Conservation (phyloP, 106 monocot species). For the Amphibolis antarctica region DNA sequence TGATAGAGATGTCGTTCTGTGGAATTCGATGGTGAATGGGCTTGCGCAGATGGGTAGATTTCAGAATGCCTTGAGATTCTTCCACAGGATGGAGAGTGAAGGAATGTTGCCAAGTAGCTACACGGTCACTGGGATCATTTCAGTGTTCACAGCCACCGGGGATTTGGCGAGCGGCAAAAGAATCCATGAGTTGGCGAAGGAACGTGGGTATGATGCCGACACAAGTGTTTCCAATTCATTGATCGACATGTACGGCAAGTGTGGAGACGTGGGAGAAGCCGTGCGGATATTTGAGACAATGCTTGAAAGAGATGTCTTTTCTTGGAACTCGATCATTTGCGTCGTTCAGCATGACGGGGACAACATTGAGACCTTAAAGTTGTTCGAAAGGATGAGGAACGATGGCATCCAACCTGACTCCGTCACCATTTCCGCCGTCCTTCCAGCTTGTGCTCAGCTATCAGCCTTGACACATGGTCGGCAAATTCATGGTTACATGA, state of each 20-base stretch:
- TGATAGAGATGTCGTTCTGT: constrained; percentile 54
- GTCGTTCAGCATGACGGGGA: constrained; percentile 31
- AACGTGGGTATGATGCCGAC: constrained; percentile 26
- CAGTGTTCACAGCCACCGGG: constrained; percentile 36
- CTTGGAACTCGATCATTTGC: constrained; percentile 74
- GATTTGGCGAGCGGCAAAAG: constrained; percentile 29
- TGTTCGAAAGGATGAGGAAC: constrained; percentile 37
- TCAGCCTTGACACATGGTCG: constrained; percentile 44
- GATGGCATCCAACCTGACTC: constrained; percentile 30
- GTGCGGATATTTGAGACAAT: constrained; percentile 36
- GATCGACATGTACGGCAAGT: constrained; percentile 73
- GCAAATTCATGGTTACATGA: constrained; percentile 37
- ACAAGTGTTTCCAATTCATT: constrained; percentile 35
- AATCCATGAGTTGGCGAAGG: constrained; percentile 40
- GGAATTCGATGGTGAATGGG: constrained; percentile 85
- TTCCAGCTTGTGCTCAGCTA: constrained; percentile 57
- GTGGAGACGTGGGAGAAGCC: constrained; percentile 36
- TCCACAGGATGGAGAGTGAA: constrained; percentile 31
- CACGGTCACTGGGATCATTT: constrained; percentile 54
- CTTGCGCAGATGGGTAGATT: constrained; percentile 42
- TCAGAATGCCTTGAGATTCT: constrained; percentile 29
- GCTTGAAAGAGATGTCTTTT: constrained; percentile 35
- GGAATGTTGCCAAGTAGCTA: constrained; percentile 35
- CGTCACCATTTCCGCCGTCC: constrained; percentile 45
- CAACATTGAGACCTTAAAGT: constrained; percentile 22